phyloP scores from a whole-genome alignment of 2,329 filamentous ascomycete species.

The Thermothelomyces thermophilus region DNA sequence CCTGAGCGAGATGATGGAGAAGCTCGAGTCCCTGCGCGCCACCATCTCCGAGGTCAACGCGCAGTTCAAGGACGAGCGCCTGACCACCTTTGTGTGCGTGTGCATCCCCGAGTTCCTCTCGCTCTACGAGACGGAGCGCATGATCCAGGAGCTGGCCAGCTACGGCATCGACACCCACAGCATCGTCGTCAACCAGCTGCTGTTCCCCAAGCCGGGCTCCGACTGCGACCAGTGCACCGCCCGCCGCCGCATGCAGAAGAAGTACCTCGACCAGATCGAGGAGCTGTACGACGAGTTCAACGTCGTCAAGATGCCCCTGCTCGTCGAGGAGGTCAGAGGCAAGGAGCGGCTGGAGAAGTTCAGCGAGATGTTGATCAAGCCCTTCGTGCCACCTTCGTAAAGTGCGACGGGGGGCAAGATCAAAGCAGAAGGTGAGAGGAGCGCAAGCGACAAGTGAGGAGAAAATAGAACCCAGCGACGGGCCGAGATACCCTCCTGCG shows the following conservation, averaged over 20 bases:
- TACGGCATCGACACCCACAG: constrained; percentile 95
- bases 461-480: too few relatives aligned
- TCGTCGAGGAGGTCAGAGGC: constrained; percentile 92
- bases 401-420: neutral
- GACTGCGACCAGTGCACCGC: constrained; percentile 94
- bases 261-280: constrained; percentile 97
- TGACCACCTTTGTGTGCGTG: constrained; percentile 96
- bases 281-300: constrained; percentile 99
- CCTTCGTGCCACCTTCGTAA: constrained; percentile 58
- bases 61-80: constrained; percentile 93
- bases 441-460: too few relatives aligned
- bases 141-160: constrained; percentile 94
- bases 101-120: constrained; percentile 97
- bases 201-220: constrained; percentile 82
- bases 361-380: constrained; percentile 74
- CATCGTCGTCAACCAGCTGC: constrained; percentile 95
- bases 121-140: constrained; percentile 96
- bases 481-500: too few relatives aligned
- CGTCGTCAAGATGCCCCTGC: constrained; percentile 93
- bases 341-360: constrained; percentile 92
- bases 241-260: constrained; percentile 96
- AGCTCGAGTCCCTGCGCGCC: constrained; percentile 86
- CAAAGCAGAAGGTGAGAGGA: neutral
- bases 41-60: constrained; percentile 95
- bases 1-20: constrained; percentile 84